Base-by-base conservation (phyloP, 306 rosid species). In the Quercus berberidifolia region DNA sequence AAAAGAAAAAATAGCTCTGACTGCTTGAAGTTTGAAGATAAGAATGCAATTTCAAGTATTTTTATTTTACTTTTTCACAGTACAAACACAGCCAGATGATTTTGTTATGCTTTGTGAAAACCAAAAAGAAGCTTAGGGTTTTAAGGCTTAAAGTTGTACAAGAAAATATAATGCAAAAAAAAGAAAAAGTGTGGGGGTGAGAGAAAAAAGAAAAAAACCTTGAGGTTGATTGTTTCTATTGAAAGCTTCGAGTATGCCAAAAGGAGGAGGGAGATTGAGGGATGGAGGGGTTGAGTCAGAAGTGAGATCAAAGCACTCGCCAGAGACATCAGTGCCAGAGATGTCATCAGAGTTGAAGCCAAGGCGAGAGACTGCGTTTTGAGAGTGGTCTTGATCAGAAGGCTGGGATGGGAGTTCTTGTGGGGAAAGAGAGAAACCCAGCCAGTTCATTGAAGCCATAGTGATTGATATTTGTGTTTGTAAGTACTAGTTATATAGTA, bases 371-470 rank as follows among this genome's bases (percentile, higher is more conserved):
- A 74, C 81, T 3, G 81, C 31, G 26, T 78, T 79, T 54, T 75
- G 88, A 76, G 74, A 68, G 55, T 78, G 84, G 59, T 87, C 87
- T 71, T 82, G 87, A 57, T 71, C 33, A 33, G 79, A 41, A 26
- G 90, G 84, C 49, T 81, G 78, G 2, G 86, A 17, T 18, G 86
- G 81, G 41, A 78, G 86, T 77, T 89, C 91, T 85, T 87, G 98
- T 60, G 97, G 83, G 3, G 98, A 93, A 28, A 93, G 93, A 85
- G 98, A 93, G 77, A 93, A 93, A 43, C 98, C 97, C 78, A 93
- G 58, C 97, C 95, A 93, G 84, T 91, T 93, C 92, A 93, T 91
- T 15, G 97, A 89, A 60, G 79, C 93, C 97, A 91, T 91, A 13
- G 54, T 49, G 54, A 49, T 49, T 49, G 33, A 17, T 57, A 8